Evolutionary conservation across 2,329 filamentous ascomycete genomes (phyloP).

Genomic region (Alternaria sp.): DNA sequence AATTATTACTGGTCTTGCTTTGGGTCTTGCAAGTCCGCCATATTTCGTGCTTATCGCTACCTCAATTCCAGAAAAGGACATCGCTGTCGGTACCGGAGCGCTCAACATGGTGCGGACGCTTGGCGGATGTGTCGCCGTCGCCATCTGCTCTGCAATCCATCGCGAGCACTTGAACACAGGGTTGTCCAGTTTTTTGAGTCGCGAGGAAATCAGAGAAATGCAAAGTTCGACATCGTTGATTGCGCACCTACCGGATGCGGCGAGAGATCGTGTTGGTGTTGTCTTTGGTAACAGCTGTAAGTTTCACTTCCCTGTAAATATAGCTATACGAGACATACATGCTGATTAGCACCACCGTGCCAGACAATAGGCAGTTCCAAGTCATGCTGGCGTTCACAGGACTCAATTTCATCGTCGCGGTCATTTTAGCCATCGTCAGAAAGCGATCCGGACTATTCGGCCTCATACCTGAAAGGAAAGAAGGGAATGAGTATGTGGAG

Average conservation of each 20-base stretch:
- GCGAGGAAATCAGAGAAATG: conserved; percentile 28
- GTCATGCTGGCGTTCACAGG: conserved; percentile 36
- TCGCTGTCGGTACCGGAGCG: conserved; percentile 36
- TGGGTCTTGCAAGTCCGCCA: conserved; percentile 35
- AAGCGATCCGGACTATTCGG: conserved; percentile 35
- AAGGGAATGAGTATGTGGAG: conserved; percentile 35
- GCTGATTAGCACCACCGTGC: not conserved
- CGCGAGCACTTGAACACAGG: conserved; percentile 21
- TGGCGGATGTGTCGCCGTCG: conserved; percentile 40
- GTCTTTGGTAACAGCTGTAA: conserved; percentile 35
- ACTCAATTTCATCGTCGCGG: conserved; percentile 30
- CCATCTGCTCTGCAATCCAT: conserved; percentile 40
- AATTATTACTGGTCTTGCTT: conserved; percentile 34
- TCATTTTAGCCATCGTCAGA: conserved; percentile 25
- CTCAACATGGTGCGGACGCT: conserved; percentile 43
- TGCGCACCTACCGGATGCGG: conserved; percentile 20
- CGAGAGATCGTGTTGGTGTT: conserved; percentile 22
- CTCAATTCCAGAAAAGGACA: conserved; percentile 30
- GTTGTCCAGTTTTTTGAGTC: conserved; percentile 27
- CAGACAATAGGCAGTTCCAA: conserved; percentile 39
- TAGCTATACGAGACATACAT: not conserved
- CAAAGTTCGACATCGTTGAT: conserved; percentile 25
- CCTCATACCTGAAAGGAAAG: conserved; percentile 20
- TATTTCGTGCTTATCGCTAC: conserved; percentile 37
- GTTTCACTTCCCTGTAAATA: not conserved